Percentiles rank a stretch among this genome's conserved stretches.
phyloP scores from a whole-genome alignment of 352 stramenopile species.

The Globisporangium lucens region DNA sequence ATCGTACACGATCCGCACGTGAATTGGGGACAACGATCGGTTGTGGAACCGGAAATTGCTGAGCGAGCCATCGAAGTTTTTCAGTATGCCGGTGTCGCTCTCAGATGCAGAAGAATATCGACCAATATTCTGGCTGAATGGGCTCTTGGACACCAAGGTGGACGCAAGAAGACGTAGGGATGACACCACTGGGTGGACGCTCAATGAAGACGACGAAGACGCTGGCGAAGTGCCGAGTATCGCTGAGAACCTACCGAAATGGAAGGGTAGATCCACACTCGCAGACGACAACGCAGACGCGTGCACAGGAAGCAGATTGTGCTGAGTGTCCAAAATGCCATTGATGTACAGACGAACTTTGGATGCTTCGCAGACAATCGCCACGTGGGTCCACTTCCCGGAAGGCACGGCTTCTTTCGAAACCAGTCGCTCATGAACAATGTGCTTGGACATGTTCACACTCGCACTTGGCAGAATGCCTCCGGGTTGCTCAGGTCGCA shows the following conservation, averaged over 20 bases:
- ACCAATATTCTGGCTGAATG: neutral
- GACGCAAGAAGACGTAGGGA: constrained; percentile 6
- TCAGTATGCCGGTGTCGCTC: constrained; percentile 10
- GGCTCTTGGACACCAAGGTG: constrained; percentile 5
- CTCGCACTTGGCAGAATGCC: neutral
- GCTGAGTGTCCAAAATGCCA: constrained; percentile 82
- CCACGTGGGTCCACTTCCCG: constrained; percentile 82
- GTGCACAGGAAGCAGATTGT: constrained; percentile 40
- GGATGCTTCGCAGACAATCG: constrained; percentile 76
- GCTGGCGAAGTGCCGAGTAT: neutral
- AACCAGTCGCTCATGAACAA: constrained; percentile 52
- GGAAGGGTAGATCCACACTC: constrained; percentile 44
- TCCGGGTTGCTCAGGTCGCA: neutral
- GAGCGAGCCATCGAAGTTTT: constrained; percentile 81
- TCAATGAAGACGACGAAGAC: neutral
- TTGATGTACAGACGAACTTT: constrained; percentile 92
- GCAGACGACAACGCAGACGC: constrained; percentile 25
- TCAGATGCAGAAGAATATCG: neutral
- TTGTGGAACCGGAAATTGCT: constrained; percentile 89
- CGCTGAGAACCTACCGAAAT: constrained; percentile 40
- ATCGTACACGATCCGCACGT: constrained; percentile 90
- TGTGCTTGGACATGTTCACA: neutral
- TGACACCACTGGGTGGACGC: neutral
- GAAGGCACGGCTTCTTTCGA: constrained; percentile 71
- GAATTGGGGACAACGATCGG: constrained; percentile 88